Percentiles rank a stretch among this genome's conserved stretches.
These are phyloP conservation scores for Beauveria pseudobassiana DNA, from an alignment of 2,329 filamentous ascomycete species.

Conservation along the genomic window DNA sequence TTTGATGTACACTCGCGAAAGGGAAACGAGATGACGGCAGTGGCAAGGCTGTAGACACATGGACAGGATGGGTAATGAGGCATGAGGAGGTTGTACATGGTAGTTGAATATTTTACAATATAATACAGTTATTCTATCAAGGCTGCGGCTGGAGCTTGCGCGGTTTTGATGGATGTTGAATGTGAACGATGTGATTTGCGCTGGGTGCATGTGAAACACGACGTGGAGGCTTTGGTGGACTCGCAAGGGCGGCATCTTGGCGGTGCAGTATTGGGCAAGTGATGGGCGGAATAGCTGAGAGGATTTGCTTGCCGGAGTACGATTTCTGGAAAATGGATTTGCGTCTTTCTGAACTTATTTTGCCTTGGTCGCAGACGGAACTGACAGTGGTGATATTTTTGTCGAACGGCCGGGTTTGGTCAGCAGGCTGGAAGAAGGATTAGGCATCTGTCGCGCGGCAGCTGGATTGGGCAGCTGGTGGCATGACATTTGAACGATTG, in stretches of 20 bases:
- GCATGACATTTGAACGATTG: too few relatives aligned
- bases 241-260: neutral
- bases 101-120: neutral
- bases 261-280: neutral
- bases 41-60: neutral
- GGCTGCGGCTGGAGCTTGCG: neutral
- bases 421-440: too few relatives aligned
- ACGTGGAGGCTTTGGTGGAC: neutral
- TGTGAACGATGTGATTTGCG: neutral
- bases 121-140: neutral
- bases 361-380: too few relatives aligned
- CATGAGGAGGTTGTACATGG: neutral
- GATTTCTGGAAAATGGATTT: too few relatives aligned
- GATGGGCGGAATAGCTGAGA: neutral
- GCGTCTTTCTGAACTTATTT: too few relatives aligned
- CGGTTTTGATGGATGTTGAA: neutral
- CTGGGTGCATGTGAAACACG: neutral
- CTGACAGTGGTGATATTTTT: too few relatives aligned
- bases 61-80: neutral
- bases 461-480: too few relatives aligned
- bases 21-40: neutral
- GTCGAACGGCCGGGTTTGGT: too few relatives aligned
- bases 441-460: too few relatives aligned
- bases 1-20: neutral
- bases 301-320: neutral